These are phyloP conservation scores for Biscogniauxia marginata DNA, from an alignment of 2,329 filamentous ascomycete genomes.

Conservation along the genomic window DNA sequence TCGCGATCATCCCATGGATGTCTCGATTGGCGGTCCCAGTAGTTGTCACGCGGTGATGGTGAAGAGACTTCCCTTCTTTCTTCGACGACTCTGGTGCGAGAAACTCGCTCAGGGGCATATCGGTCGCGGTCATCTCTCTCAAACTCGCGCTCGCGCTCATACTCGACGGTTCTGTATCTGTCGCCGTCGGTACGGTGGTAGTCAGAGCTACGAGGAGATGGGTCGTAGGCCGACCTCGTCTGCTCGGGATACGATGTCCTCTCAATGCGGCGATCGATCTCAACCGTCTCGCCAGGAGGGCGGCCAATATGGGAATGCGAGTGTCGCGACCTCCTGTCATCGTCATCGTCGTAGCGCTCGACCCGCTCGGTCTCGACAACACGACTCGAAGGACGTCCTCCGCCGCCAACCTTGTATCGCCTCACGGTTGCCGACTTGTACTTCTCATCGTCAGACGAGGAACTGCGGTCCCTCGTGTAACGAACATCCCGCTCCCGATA, in stretches of 20 bases:
- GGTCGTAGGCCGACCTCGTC: conserved; percentile 51
- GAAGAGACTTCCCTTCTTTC: conserved; percentile 38
- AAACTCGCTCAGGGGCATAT: conserved; percentile 24
- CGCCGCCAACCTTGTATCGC: conserved; percentile 32
- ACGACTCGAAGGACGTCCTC: conserved; percentile 18
- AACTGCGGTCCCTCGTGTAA: conserved; percentile 30
- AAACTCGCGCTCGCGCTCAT: conserved; percentile 32
- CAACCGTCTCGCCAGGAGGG: conserved; percentile 16
- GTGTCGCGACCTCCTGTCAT: conserved; percentile 26
- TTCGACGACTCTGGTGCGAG: conserved; percentile 36
- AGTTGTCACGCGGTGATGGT: conserved; percentile 36
- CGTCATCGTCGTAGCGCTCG: conserved; percentile 27
- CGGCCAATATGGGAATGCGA: conserved; percentile 24
- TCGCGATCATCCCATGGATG: conserved; percentile 38
- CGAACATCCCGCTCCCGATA: conserved; percentile 33
- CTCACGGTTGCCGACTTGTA: conserved; percentile 31
- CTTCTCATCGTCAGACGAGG: conserved; percentile 28
- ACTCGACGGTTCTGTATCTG: conserved; percentile 26
- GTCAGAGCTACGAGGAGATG: conserved; percentile 25
- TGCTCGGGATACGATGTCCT: conserved; percentile 45
- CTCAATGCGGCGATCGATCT: conserved; percentile 38
- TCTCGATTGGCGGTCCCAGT: conserved; percentile 44
- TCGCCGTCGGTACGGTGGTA: conserved; percentile 37
- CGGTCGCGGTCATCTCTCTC: conserved; percentile 21
- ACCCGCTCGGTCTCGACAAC: conserved; percentile 25